phyloP scores from a whole-genome alignment of 1,284 basidiomycete species.

The Malassezia yamatoensis region DNA sequence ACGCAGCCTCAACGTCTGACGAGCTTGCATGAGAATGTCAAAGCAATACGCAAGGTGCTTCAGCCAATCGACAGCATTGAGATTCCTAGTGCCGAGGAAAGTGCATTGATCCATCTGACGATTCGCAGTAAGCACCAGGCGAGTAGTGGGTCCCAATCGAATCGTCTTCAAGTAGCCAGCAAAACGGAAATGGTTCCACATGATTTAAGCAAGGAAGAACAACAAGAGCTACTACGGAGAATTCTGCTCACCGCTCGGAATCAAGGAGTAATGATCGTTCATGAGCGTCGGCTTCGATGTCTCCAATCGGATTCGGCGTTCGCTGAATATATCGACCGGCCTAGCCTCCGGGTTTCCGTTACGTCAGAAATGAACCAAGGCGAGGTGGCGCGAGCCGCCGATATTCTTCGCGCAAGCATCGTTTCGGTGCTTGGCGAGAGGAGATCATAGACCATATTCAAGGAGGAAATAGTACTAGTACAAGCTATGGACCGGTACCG shows the following conservation, averaged over 20 bases:
- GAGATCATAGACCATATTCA: not conserved
- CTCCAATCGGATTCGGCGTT: conserved; percentile 26
- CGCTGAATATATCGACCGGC: conserved; percentile 46
- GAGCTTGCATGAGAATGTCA: conserved; percentile 70
- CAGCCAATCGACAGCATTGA: conserved; percentile 64
- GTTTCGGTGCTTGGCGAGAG: conserved; percentile 57
- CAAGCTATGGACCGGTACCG: not conserved
- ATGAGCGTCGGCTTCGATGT: conserved; percentile 29
- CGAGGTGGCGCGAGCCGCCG: conserved; percentile 79
- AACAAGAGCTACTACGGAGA: conserved; percentile 29
- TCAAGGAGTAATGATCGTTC: conserved; percentile 31
- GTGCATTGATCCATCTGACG: conserved; percentile 77
- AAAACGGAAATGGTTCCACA: conserved; percentile 13
- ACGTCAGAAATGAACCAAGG: conserved; percentile 69
- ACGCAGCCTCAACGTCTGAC: conserved; percentile 60
- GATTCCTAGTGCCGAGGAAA: conserved; percentile 72
- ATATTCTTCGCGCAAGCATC: conserved; percentile 63
- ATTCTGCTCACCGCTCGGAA: conserved; percentile 38
- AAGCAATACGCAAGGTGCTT: conserved; percentile 63
- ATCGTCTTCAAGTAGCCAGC: not conserved
- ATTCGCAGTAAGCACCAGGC: conserved; percentile 50
- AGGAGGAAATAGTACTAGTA: not conserved
- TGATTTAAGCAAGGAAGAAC: conserved; percentile 31
- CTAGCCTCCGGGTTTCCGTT: conserved; percentile 76
- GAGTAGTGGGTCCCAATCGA: not conserved